Conservation (phyloP, 805 yeast genomes). For the Metschnikowia picachoensis region DNA sequence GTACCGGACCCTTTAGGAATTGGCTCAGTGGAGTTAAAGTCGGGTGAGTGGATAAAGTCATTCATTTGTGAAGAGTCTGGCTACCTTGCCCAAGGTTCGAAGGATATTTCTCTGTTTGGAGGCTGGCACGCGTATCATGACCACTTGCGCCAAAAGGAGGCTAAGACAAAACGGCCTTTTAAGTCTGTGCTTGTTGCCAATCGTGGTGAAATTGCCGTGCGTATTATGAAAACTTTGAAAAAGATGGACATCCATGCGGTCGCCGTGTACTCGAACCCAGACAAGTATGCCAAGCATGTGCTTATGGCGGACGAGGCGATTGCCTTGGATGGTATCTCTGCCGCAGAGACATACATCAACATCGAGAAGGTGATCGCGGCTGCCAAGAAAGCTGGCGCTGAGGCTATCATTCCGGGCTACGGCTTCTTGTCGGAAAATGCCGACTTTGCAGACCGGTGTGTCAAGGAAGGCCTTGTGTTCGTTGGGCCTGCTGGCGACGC, state of each 20-base stretch:
- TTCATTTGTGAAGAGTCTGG: conserved; percentile 94
- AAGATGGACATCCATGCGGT: conserved; percentile 73
- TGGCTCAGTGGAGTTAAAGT: conserved; percentile 80
- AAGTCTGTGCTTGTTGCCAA: conserved; percentile 88
- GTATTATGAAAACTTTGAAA: conserved; percentile 85
- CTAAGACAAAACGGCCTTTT: conserved; percentile 52
- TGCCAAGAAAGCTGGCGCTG: conserved; percentile 77
- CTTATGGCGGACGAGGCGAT: conserved; percentile 76
- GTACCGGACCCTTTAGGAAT: conserved; percentile 95
- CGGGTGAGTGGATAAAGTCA: conserved; percentile 85
- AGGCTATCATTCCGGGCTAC: conserved; percentile 97
- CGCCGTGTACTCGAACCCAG: conserved; percentile 89
- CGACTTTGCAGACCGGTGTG: conserved; percentile 88
- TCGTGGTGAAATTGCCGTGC: conserved; percentile 96
- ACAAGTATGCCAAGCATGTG: conserved; percentile 85
- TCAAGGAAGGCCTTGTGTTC: conserved; percentile 76
- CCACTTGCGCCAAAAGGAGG: conserved; percentile 28
- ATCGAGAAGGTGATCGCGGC: conserved; percentile 83
- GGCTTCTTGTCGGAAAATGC: conserved; percentile 97
- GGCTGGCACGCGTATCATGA: conserved; percentile 76
- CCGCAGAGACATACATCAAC: conserved; percentile 87
- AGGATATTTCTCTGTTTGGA: conserved; percentile 80
- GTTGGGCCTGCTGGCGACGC: conserved; percentile 98
- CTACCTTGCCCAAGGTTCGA: conserved; percentile 64
- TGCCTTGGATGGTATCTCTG: conserved; percentile 73